Evolutionary conservation across 2,329 filamentous ascomycete species (phyloP), one percentile per base, ranked within the genome.

Genomic region (Neonectria faginata): DNA sequence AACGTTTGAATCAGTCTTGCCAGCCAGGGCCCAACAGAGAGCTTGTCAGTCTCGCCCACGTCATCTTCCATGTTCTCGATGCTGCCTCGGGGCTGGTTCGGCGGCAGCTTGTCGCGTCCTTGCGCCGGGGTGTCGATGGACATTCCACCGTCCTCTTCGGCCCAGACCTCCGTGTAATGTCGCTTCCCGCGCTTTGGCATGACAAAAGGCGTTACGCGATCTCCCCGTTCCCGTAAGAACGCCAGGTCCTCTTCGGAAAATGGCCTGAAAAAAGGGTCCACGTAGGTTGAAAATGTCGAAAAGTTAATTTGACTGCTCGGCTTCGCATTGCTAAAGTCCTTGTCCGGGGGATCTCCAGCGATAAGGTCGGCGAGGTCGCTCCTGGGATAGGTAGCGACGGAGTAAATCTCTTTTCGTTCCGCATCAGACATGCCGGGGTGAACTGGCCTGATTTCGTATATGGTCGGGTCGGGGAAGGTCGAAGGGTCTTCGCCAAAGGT

Each of bases 261-360:
- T 0, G 92, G 89, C 6, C 95, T 89, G 69, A 97, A 96, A 80
- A 92, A 98, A 0, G 94, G 93, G 68, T 99, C 96, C 59, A 97
- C 87, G 76, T 96, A 97, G 6, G 92, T 90, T n/a, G 92, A 91
- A 79, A 99, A 99, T 2, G 95, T 97, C 61, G 89, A 91, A 69
- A 96, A 96, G 77, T 92, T 94, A 77, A 98, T 96, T 82, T 99
- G 96, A 73, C 95, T 97, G 20, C 91, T 90, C 5, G 95, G 94
- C 77, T 98, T 99, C 36, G 93, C 91, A 76, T 89, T 97, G 76
- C 93, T 97, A 75, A 97, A 98, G 81, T 99, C 96, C 77, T 93
- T 94, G 78, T 98, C 94, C 1, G 96, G 95, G 1, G 94, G 92
- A 42, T 92, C 90, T 52, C 96, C 96, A 11, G 95, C 92, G 68